These are phyloP conservation scores for Ceratocystis eucalypticola DNA, from an alignment of 2,329 filamentous ascomycete species.

Conservation along the genomic window DNA sequence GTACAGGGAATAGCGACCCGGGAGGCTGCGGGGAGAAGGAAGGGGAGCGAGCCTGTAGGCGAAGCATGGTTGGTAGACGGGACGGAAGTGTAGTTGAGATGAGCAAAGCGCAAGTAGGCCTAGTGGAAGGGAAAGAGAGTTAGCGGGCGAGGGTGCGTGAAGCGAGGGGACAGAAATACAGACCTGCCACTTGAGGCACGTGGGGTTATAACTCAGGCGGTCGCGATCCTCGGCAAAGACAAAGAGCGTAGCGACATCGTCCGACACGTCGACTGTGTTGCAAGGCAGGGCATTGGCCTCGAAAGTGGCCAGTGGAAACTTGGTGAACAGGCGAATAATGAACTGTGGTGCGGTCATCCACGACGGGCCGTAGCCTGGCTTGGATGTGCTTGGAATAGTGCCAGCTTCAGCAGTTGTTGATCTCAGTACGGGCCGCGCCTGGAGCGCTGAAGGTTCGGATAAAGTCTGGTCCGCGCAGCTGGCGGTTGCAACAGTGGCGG, in stretches of 20 bases:
- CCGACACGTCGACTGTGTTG: slow-evolving; percentile 34
- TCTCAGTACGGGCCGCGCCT: not conserved
- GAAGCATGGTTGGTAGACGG: slow-evolving; percentile 88
- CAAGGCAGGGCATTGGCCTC: slow-evolving; percentile 60
- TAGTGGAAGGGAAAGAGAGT: slow-evolving; percentile 26
- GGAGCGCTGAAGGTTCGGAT: not conserved
- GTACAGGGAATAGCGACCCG: slow-evolving; percentile 19
- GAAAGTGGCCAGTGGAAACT: slow-evolving; percentile 67
- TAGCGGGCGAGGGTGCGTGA: slow-evolving; percentile 12
- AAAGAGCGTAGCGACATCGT: slow-evolving; percentile 47
- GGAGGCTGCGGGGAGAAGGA: slow-evolving; percentile 50
- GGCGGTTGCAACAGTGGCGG: not conserved
- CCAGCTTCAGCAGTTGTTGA: no score
- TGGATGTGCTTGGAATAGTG: not conserved
- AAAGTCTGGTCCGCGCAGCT: no score
- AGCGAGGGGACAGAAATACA: slow-evolving; percentile 23
- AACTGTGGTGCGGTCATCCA: slow-evolving; percentile 55
- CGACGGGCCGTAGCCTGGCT: not conserved
- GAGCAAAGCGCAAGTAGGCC: slow-evolving; percentile 71
- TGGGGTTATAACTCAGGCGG: slow-evolving; percentile 73
- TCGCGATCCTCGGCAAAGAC: slow-evolving; percentile 57
- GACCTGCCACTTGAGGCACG: slow-evolving; percentile 94
- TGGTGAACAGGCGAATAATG: slow-evolving; percentile 70
- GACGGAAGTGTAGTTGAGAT: slow-evolving; percentile 50
- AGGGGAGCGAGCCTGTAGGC: slow-evolving; percentile 75